Conservation (phyloP, 768 basidiomycete species). For the Trametes cubensis region DNA sequence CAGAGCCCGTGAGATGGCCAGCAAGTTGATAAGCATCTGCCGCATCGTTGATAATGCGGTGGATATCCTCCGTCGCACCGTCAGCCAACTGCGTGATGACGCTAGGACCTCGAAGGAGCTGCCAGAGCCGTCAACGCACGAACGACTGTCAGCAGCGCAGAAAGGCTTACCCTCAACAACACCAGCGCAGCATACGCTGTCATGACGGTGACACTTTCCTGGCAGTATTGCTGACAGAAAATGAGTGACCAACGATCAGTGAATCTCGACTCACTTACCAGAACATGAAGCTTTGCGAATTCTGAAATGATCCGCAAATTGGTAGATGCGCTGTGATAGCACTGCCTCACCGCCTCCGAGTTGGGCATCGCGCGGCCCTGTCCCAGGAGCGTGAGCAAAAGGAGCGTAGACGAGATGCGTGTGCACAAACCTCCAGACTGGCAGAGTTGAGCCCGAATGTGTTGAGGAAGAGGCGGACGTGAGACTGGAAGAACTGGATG, state of each 20-base stretch:
- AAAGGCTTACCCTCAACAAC: slow-evolving; percentile 61
- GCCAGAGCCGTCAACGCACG: background rate
- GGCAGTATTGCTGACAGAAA: slow-evolving; percentile 68
- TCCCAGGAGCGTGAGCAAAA: slow-evolving; percentile 12
- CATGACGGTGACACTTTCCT: slow-evolving; percentile 85
- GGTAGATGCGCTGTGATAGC: slow-evolving; percentile 74
- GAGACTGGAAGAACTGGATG: slow-evolving; percentile 73
- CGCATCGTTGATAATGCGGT: slow-evolving; percentile 64
- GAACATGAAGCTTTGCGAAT: slow-evolving; percentile 71
- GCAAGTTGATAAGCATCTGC: slow-evolving; percentile 81
- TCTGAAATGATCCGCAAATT: slow-evolving; percentile 75
- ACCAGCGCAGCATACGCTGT: slow-evolving; percentile 85
- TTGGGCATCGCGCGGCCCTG: slow-evolving; percentile 36
- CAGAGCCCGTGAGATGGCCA: slow-evolving; percentile 54
- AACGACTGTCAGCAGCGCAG: background rate
- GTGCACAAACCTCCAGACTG: slow-evolving; percentile 48
- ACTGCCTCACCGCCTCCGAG: slow-evolving; percentile 66
- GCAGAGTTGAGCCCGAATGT: slow-evolving; percentile 77
- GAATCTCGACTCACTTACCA: slow-evolving; percentile 34
- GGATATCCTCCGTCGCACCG: slow-evolving; percentile 64
- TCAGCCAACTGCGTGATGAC: slow-evolving; percentile 60
- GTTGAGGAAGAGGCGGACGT: slow-evolving; percentile 82
- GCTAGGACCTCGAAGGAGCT: slow-evolving; percentile 73
- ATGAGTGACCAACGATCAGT: slow-evolving; percentile 9
- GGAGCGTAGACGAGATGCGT: background rate